phyloP scores from a whole-genome alignment of 2,329 filamentous ascomycete species.

The Coleophoma eucalyptorum region DNA sequence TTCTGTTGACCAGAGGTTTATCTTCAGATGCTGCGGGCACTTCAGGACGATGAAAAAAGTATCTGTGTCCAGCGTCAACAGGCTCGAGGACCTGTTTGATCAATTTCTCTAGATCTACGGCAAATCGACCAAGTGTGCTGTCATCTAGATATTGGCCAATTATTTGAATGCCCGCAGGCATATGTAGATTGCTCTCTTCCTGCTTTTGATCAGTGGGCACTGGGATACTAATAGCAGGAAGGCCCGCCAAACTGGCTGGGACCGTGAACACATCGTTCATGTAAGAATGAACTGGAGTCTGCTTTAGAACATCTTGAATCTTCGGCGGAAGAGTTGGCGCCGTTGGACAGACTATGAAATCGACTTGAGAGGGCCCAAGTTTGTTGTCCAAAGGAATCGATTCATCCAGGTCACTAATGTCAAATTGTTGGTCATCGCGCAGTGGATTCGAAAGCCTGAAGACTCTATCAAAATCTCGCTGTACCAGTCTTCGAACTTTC shows the following conservation, averaged over 20 bases:
- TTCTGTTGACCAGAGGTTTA: too few relatives aligned
- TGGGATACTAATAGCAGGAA: constrained; percentile 86
- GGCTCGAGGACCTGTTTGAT: too few relatives aligned
- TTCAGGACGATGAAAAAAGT: too few relatives aligned
- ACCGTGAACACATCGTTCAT: constrained; percentile 96
- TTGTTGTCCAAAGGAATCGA: constrained; percentile 48
- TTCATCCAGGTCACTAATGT: constrained; percentile 58
- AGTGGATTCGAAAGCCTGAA: constrained; percentile 72
- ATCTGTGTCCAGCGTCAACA: too few relatives aligned
- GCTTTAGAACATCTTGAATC: constrained; percentile 51
- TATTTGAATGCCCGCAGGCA: constrained; percentile 61
- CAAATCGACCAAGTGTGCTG: constrained; percentile 54
- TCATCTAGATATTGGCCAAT: constrained; percentile 83
- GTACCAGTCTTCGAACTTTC: constrained; percentile 77
- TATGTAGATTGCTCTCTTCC: constrained; percentile 26
- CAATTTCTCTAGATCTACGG: constrained; percentile 30
- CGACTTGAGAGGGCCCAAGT: constrained; percentile 61
- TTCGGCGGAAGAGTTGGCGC: constrained; percentile 72
- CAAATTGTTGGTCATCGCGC: constrained; percentile 45
- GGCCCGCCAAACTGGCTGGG: constrained; percentile 84
- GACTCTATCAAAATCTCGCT: constrained; percentile 78
- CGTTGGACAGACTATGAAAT: constrained; percentile 85
- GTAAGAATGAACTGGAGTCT: constrained; percentile 68
- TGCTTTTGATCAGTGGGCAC: constrained; percentile 33
- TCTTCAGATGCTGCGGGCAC: too few relatives aligned